A percentile compares a stretch with the other conserved stretches of the same genome.
Evolutionary conservation across 352 stramenopile species (phyloP).

Genomic region (Phytophthora chlamydospora): DNA sequence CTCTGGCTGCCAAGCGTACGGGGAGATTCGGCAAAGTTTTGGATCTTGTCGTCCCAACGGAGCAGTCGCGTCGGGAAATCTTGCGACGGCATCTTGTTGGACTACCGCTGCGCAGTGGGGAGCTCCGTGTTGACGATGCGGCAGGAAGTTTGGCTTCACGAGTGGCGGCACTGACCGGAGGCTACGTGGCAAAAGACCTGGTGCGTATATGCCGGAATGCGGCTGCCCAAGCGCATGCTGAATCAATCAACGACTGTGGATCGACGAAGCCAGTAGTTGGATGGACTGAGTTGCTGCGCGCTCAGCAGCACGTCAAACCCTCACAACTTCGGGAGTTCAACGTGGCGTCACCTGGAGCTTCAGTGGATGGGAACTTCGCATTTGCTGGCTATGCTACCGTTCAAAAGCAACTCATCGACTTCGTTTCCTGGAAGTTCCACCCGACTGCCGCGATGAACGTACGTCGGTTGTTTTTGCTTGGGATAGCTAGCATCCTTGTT

Average conservation of each 20-base stretch:
- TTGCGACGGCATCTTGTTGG: constrained; percentile 46
- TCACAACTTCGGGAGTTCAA: constrained; percentile 80
- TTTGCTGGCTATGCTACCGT: constrained; percentile 76
- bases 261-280: constrained; percentile 11
- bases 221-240: constrained; percentile 42
- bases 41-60: constrained; percentile 69
- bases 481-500: constrained; percentile 1
- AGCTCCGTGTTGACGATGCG: background rate
- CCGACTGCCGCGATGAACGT: constrained; percentile 69
- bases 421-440: constrained; percentile 72
- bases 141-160: constrained; percentile 36
- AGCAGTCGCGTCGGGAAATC: constrained; percentile 58
- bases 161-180: constrained; percentile 65
- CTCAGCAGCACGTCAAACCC: constrained; percentile 67
- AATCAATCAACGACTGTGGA: background rate
- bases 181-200: constrained; percentile 82
- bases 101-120: constrained; percentile 29
- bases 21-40: constrained; percentile 66
- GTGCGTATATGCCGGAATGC: constrained; percentile 74
- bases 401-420: constrained; percentile 67
- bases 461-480: constrained; percentile 14
- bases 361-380: constrained; percentile 14
- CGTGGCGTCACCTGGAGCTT: constrained; percentile 59
- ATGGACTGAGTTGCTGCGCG: constrained; percentile 55
- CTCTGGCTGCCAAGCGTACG: constrained; percentile 46